A percentile compares a stretch with the other conserved stretches of the same genome.
phyloP scores from a whole-genome alignment of 2,329 filamentous ascomycete genomes.

The Celoporthe dispersa region DNA sequence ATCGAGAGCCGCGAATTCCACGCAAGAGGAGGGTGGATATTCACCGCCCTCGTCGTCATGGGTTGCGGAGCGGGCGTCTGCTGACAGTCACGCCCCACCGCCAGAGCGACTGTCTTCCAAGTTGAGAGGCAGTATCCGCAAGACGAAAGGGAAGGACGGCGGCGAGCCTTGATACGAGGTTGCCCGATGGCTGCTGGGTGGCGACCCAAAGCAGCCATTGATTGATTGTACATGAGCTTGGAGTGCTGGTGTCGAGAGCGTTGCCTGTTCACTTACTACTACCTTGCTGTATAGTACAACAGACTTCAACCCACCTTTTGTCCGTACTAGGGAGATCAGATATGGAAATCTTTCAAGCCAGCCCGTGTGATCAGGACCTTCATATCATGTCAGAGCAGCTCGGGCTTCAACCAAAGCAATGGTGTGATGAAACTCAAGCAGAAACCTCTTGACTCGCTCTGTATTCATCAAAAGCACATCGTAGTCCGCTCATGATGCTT shows the following conservation, averaged over 20 bases:
- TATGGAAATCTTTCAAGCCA: neutral
- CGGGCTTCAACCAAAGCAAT: neutral
- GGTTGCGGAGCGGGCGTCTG: neutral
- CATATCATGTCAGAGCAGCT: neutral
- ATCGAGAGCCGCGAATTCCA: neutral
- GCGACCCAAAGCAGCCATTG: neutral
- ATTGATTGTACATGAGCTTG: neutral
- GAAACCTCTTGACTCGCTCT: no score
- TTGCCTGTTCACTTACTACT: neutral
- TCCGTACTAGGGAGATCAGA: neutral
- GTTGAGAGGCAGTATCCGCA: neutral
- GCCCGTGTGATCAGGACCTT: neutral
- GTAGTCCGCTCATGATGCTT: neutral
- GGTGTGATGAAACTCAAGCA: neutral
- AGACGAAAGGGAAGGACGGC: neutral
- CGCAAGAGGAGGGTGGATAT: neutral
- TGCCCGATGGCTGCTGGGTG: neutral
- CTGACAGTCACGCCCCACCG: neutral
- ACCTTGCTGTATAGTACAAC: neutral
- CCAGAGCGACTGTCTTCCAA: neutral
- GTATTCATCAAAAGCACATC: neutral
- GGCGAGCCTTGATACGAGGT: neutral
- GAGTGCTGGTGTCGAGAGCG: neutral
- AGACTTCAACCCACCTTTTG: neutral
- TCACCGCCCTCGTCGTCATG: neutral